A percentile compares a stretch with the other conserved stretches of the same genome.
Evolutionary conservation across 2,329 filamentous ascomycete species (phyloP).

Genomic region (Colletotrichum higginsianum): DNA sequence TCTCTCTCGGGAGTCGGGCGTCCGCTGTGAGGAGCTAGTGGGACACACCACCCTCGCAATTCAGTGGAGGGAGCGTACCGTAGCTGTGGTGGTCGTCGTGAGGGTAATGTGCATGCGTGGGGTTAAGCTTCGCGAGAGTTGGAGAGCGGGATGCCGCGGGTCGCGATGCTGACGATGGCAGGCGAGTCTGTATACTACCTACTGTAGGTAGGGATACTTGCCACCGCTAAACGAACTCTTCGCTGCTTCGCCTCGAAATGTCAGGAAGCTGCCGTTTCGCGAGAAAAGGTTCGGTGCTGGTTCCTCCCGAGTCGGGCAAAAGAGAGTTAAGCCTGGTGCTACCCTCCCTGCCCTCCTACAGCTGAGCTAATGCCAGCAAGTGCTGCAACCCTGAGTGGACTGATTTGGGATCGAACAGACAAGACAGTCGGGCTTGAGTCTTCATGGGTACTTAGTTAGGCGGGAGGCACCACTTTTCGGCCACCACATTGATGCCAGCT

Average conservation of each 20-base stretch:
- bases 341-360: background rate
- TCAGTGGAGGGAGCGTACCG: background rate
- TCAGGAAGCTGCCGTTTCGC: background rate
- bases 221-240: background rate
- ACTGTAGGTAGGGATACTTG: background rate
- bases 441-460: background rate
- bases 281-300: background rate
- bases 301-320: constrained; percentile 18
- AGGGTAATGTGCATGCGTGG: background rate
- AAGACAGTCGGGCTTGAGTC: background rate
- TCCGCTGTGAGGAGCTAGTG: constrained; percentile 10
- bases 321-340: constrained; percentile 22
- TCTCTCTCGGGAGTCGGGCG: constrained; percentile 27
- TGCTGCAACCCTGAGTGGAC: background rate
- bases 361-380: no score
- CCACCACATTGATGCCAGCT: constrained; percentile 8
- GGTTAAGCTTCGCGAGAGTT: background rate
- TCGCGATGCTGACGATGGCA: background rate
- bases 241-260: constrained; percentile 1
- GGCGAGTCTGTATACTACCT: no score
- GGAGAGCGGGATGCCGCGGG: background rate
- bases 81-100: no score
- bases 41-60: background rate
- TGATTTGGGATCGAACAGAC: background rate
- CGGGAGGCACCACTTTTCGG: constrained; percentile 31